Evolutionary conservation across 2,329 filamentous ascomycete genomes (phyloP), one percentile per base, ranked within the genome.

Genomic region (Stagonosporopsis rhizophila): DNA sequence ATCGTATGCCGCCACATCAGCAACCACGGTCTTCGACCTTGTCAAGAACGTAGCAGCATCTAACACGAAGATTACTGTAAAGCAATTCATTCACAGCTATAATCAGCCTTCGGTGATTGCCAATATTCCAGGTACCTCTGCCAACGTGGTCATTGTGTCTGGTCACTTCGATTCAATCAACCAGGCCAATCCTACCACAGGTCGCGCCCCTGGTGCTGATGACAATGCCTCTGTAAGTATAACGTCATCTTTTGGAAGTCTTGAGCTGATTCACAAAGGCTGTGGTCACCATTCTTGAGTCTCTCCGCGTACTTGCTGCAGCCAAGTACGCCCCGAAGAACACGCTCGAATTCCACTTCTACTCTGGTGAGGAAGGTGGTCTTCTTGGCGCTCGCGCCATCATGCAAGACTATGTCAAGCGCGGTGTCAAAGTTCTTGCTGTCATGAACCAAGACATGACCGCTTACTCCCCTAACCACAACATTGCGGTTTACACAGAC

Each of bases 361-460:
- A 95, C 79, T 90, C 88, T 42, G 91, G 91, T n/a, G 92, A 96
- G 75, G 92, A 96, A 76, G 91, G 88, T 56, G 91, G 92, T 38
- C 81, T 96, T 41, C 83, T 95, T 6, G 92, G 92, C 53, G 92
- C 89, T 69, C 91, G 96, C 75, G 92, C 89, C 52, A 89, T 96
- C 74, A 96, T 96, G 80, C 82, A 84, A 42, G 78, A 84, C 12
- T 96, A 96, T 70, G 87, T 89, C 75, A 85, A 87, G 72, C 52
- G 52, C 20, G 23, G 35, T 20, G 52, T 53, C 32, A 56, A 92
- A 61, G 83, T 97, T 75, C 94, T 92, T 79, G 92, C 93, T 25
- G 96, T 96, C 92, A 84, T 97, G 53, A 92, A 96, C 79, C 93
- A 97, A 77, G 93, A 97, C 77, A 96, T 96, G 93, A 65, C 62